phyloP scores from a whole-genome alignment of 2,329 filamentous ascomycete species.

The Aspergillus bombycis region DNA sequence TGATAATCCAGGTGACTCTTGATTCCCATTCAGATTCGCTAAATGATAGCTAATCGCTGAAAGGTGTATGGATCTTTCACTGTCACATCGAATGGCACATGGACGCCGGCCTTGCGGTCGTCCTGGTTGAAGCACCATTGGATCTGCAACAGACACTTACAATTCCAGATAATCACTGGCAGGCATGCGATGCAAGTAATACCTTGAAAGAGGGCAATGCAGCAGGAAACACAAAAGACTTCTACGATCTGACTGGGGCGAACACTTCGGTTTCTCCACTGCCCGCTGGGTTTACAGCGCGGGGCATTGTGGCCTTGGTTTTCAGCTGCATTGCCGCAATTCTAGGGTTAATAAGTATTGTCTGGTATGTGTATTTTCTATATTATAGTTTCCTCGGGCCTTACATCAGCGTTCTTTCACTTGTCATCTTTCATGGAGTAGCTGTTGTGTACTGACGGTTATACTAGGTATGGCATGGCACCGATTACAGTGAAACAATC shows the following conservation, averaged over 20 bases:
- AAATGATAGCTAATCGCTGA: not conserved
- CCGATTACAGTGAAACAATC: not conserved
- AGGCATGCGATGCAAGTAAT: slow-evolving; percentile 58
- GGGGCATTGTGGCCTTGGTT: slow-evolving; percentile 73
- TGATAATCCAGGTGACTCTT: slow-evolving; percentile 38
- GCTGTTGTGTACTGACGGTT: slow-evolving; percentile 1
- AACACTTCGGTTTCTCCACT: slow-evolving; percentile 59
- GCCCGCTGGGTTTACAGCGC: slow-evolving; percentile 70
- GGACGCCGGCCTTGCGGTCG: slow-evolving; percentile 66
- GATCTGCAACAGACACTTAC: slow-evolving; percentile 63
- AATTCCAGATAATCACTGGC: slow-evolving; percentile 65
- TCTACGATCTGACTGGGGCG: slow-evolving; percentile 66
- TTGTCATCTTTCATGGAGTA: not conserved
- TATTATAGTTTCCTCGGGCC: not conserved
- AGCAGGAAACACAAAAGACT: slow-evolving; percentile 68
- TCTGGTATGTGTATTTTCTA: slow-evolving; percentile 58
- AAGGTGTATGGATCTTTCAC: slow-evolving; percentile 70
- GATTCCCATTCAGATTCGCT: not conserved
- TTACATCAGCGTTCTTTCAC: not conserved
- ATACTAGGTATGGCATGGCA: slow-evolving; percentile 10
- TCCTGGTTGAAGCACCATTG: slow-evolving; percentile 65
- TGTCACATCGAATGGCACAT: slow-evolving; percentile 83
- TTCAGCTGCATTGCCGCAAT: slow-evolving; percentile 72
- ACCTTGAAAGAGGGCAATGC: slow-evolving; percentile 69
- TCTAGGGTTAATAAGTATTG: slow-evolving; percentile 68